Conservation (phyloP, 2,329 filamentous ascomycete species). For the Colletotrichum limetticola region DNA sequence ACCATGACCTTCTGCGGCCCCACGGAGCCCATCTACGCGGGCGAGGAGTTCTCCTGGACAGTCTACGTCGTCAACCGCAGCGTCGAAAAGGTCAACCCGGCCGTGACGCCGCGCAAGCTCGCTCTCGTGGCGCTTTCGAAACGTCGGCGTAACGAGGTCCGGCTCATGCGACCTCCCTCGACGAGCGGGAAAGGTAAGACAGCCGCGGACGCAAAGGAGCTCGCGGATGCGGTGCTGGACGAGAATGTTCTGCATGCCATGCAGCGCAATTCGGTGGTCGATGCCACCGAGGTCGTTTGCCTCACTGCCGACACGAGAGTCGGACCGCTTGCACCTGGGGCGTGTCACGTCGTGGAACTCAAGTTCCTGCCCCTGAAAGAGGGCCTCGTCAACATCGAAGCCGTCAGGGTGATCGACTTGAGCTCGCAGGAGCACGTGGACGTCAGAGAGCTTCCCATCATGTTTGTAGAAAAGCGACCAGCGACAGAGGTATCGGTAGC, state of each 20-base stretch:
- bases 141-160: conserved; percentile 67
- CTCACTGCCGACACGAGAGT: conserved; percentile 79
- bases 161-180: conserved; percentile 64
- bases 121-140: conserved; percentile 76
- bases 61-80: conserved; percentile 82
- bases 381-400: conserved; percentile 77
- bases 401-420: conserved; percentile 78
- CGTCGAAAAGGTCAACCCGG: conserved; percentile 49
- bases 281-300: conserved; percentile 76
- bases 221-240: conserved; percentile 76
- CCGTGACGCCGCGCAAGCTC: conserved; percentile 69
- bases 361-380: conserved; percentile 75
- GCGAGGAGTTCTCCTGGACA: conserved; percentile 76
- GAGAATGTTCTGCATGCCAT: conserved; percentile 78
- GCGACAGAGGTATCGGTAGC: background rate
- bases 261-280: conserved; percentile 72
- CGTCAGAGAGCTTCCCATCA: conserved; percentile 77
- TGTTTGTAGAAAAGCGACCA: conserved; percentile 61
- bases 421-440: conserved; percentile 81
- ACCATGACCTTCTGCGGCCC: conserved; percentile 80
- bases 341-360: conserved; percentile 79
- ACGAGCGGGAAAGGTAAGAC: conserved; percentile 52
- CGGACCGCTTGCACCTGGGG: conserved; percentile 76
- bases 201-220: conserved; percentile 42
- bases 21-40: conserved; percentile 63